Percentiles rank a stretch among this genome's conserved stretches.
These are phyloP conservation scores for Peribolospora baueri DNA, from an alignment of 768 basidiomycete genomes.

Conservation along the genomic window DNA sequence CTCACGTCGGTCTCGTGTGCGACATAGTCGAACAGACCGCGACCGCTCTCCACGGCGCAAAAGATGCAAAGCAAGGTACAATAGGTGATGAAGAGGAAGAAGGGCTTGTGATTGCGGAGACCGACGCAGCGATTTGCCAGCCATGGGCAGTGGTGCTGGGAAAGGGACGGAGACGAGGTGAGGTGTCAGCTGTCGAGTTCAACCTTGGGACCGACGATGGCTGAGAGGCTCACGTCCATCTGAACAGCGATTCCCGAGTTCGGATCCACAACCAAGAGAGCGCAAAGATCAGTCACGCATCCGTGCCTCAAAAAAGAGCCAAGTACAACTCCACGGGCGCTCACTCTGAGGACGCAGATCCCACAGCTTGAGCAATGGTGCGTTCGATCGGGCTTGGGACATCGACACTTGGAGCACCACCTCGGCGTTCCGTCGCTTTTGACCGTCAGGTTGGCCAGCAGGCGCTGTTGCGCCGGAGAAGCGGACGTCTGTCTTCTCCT, in stretches of 20 bases:
- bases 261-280: too few species aligned
- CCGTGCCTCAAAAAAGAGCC: background rate
- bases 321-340: too few species aligned
- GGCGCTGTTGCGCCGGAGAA: too few species aligned
- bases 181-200: background rate
- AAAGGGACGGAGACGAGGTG: too few species aligned
- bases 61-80: too few species aligned
- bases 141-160: slow-evolving; percentile 5
- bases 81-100: slow-evolving; percentile 1
- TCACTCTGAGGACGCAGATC: slow-evolving; percentile 4
- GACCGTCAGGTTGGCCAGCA: too few species aligned
- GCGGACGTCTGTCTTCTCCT: too few species aligned
- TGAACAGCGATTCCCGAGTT: background rate
- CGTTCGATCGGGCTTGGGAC: background rate
- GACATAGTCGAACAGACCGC: too few species aligned
- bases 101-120: slow-evolving; percentile 4
- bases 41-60: too few species aligned
- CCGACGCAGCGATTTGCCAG: slow-evolving; percentile 3
- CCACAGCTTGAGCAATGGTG: slow-evolving; percentile 5
- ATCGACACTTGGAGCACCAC: too few species aligned
- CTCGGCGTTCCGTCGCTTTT: too few species aligned
- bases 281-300: background rate
- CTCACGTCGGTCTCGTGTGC: too few species aligned
- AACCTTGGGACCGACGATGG: background rate
- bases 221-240: background rate